Evolutionary conservation across 208 protist genomes (phyloP), one percentile per base, ranked within the genome.

Genomic region (Leptomonas pyrrhocoris): DNA sequence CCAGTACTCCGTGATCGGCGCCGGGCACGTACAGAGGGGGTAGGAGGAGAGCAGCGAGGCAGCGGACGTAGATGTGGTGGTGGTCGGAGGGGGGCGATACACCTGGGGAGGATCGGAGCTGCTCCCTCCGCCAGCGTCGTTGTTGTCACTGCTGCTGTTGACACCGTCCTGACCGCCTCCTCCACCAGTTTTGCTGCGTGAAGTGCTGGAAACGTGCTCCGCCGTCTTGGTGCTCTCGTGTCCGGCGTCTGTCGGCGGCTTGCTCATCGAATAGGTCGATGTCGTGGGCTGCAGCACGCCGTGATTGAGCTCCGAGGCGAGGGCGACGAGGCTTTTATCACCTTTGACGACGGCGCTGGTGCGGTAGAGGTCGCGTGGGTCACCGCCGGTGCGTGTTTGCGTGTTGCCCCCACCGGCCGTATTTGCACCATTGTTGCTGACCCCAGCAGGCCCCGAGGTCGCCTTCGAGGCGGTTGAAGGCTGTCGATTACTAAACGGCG

Each of bases 1-100:
- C 72, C 72, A 77, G 50, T 77, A 77, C 31, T 77, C 72, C 16
- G 43, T 49, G 40, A 77, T 72, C 15, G 42, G 27, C 18, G 48
- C 13, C 0, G 72, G 50, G 27, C 72, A 51, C 40, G 51, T 50
- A 43, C 64, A 71, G 31, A 77, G 72, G 0, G 72, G 72, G 50
- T 72, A 68, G 4, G 72, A 77, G 5, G 72, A 71, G 25, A 77
- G 27, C 38, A 77, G 58, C 21, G 72, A 77, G 54, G 38, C 31
- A 0, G 49, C 40, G n/a, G 36, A 12, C 46, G 55, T 6, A 12
- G 58, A 13, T 0, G 43, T 13, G 27, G 23, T 34, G 16, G 6
- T 1, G 11, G 42, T 11, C 42, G 51, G 21, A 1, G 11, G 43
- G 0, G 56, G 7, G 27, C 19, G 31, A 25, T 30, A 15, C 5